Conservation (phyloP, 75 land plant species). For the Pinus albicaulis region DNA sequence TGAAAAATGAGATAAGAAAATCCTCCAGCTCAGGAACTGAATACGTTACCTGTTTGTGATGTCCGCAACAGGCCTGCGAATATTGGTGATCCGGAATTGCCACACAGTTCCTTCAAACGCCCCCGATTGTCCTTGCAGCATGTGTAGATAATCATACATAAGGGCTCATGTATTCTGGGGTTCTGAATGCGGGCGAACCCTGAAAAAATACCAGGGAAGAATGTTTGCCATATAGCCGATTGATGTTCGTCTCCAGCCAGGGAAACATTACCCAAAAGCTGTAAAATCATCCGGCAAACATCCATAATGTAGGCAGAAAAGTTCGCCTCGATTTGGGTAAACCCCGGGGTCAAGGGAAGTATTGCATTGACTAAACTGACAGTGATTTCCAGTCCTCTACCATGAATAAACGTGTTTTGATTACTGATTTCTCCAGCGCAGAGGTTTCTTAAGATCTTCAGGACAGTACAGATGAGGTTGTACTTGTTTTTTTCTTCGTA, state of each 20-base stretch:
- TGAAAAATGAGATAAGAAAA: background rate
- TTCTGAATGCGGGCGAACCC: constrained; percentile 35
- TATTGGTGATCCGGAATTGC: constrained; percentile 26
- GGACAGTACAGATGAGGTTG: constrained; percentile 2
- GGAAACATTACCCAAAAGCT: constrained; percentile 56
- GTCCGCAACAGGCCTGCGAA: constrained; percentile 37
- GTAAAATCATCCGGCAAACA: constrained; percentile 41
- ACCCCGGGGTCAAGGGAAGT: background rate
- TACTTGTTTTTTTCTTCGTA: background rate
- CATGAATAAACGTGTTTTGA: constrained; percentile 32
- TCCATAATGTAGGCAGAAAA: constrained; percentile 10
- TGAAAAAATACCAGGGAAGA: constrained; percentile 44
- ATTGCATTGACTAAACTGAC: background rate
- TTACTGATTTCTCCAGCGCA: constrained; percentile 56
- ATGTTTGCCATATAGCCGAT: constrained; percentile 43
- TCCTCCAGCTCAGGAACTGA: background rate
- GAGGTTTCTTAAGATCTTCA: constrained; percentile 51
- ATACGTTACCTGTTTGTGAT: constrained; percentile 19
- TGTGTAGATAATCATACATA: constrained; percentile 65
- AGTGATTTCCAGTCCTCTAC: constrained; percentile 24
- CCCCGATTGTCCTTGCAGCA: constrained; percentile 34
- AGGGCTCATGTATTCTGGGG: constrained; percentile 40
- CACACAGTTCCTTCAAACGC: constrained; percentile 32
- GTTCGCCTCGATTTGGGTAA: background rate
- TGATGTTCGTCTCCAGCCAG: constrained; percentile 48